Evolutionary conservation across 805 yeast species (phyloP).

Genomic region (Soucietia sequanensis): DNA sequence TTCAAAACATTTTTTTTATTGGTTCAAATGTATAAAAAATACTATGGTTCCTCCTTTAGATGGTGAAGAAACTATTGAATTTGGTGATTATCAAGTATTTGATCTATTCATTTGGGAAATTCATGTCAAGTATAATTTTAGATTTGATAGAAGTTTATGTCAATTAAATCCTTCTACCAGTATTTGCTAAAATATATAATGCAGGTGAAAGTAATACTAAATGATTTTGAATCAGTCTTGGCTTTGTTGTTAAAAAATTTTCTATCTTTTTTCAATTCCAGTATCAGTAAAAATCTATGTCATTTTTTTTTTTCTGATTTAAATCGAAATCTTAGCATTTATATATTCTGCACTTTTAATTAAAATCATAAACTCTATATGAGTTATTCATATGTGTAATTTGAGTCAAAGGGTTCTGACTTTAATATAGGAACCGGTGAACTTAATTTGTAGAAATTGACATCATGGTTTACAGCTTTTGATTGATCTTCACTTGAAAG

Average conservation of each 20-base stretch:
- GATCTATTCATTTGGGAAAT: constrained; percentile 43
- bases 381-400: too few relatives aligned
- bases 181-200: constrained; percentile 5
- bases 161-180: constrained; percentile 27
- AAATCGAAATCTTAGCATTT: constrained; percentile 15
- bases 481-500: too few relatives aligned
- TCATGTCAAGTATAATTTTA: constrained; percentile 34
- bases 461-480: too few relatives aligned
- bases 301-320: too few relatives aligned
- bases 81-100: constrained; percentile 42
- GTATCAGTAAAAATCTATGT: not conserved
- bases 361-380: too few relatives aligned
- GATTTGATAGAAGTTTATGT: constrained; percentile 32
- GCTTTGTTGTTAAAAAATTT: not conserved
- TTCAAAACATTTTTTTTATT: constrained; percentile 11
- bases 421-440: too few relatives aligned
- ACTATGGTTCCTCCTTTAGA: constrained; percentile 7
- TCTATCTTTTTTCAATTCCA: constrained; percentile 1
- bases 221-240: too few relatives aligned
- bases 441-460: too few relatives aligned
- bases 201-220: not conserved
- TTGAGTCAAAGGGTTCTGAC: too few relatives aligned
- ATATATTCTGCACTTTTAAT: too few relatives aligned
- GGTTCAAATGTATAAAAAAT: constrained; percentile 16
- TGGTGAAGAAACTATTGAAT: constrained; percentile 15